phyloP scores from a whole-genome alignment of 2,329 filamentous ascomycete genomes.

The Aspergillus thermomutatus region DNA sequence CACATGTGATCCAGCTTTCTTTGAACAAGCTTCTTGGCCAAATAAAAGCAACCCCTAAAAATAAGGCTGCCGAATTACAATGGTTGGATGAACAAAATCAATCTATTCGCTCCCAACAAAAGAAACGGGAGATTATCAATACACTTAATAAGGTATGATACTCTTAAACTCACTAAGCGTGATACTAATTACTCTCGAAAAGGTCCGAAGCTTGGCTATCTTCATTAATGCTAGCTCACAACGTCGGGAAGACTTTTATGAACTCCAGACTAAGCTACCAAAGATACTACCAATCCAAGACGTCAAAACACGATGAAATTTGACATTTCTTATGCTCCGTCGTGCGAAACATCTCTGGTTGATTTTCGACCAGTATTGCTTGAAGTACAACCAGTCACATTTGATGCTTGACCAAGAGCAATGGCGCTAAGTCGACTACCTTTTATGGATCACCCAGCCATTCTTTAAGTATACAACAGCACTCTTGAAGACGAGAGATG shows the following conservation, averaged over 20 bases:
- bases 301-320: constrained; percentile 6
- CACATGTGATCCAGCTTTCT: constrained; percentile 8
- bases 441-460: too few relatives aligned
- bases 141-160: constrained; percentile 6
- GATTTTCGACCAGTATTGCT: constrained; percentile 5
- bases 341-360: constrained; percentile 1
- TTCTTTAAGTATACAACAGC: too few relatives aligned
- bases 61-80: constrained; percentile 2
- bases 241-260: constrained; percentile 1
- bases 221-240: too few relatives aligned
- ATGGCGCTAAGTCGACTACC: too few relatives aligned
- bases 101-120: neutral
- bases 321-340: too few relatives aligned
- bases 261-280: neutral
- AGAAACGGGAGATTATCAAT: constrained; percentile 3
- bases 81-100: neutral
- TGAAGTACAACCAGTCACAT: neutral
- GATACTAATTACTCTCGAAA: neutral
- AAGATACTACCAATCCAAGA: constrained; percentile 13
- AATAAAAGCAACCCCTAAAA: constrained; percentile 3
- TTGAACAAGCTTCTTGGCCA: constrained; percentile 7
- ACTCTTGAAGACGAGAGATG: too few relatives aligned
- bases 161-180: neutral
- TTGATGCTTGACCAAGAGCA: too few relatives aligned
- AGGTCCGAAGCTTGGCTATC: constrained; percentile 4